Conservation (phyloP, 2,329 filamentous ascomycete genomes). For the Calonectria hawksworthii region DNA sequence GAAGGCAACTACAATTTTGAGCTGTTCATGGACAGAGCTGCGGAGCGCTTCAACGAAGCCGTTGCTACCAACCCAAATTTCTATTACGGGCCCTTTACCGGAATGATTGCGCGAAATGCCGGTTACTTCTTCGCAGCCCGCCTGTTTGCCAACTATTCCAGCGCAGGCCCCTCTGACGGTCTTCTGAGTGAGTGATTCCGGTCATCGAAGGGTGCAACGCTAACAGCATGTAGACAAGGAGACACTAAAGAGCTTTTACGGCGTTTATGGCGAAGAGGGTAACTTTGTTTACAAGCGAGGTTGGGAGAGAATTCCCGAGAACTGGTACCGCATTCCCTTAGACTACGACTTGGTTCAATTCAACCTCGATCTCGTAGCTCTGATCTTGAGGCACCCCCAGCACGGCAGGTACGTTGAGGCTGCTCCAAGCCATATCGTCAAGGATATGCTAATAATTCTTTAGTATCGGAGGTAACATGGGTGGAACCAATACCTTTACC, state of each 20-base stretch:
- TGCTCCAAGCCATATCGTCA: fast-evolving
- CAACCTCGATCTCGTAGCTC: constrained; percentile 53
- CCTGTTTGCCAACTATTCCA: constrained; percentile 59
- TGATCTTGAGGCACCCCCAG: constrained; percentile 54
- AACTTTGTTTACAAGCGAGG: constrained; percentile 58
- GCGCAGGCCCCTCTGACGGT: constrained; percentile 53
- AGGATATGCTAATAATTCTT: not conserved
- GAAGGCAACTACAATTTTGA: constrained; percentile 50
- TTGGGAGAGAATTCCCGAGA: constrained; percentile 63
- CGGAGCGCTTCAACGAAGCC: constrained; percentile 59
- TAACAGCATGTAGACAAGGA: constrained; percentile 43
- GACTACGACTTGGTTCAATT: constrained; percentile 60
- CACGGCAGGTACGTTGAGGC: constrained; percentile 40
- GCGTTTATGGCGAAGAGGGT: constrained; percentile 55
- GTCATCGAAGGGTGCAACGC: not conserved
- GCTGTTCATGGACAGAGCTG: constrained; percentile 52
- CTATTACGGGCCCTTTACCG: constrained; percentile 65
- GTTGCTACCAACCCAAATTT: constrained; percentile 65
- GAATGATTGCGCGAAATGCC: constrained; percentile 61
- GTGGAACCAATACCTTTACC: constrained; percentile 63
- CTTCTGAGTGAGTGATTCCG: constrained; percentile 21
- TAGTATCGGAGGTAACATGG: constrained; percentile 65
- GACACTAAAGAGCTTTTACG: constrained; percentile 61
- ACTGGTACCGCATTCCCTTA: constrained; percentile 60
- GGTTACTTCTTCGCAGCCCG: constrained; percentile 59